Evolutionary conservation across 2,329 filamentous ascomycete species (phyloP), one percentile per base, ranked within the genome.

Genomic region (Geosmithia flava): DNA sequence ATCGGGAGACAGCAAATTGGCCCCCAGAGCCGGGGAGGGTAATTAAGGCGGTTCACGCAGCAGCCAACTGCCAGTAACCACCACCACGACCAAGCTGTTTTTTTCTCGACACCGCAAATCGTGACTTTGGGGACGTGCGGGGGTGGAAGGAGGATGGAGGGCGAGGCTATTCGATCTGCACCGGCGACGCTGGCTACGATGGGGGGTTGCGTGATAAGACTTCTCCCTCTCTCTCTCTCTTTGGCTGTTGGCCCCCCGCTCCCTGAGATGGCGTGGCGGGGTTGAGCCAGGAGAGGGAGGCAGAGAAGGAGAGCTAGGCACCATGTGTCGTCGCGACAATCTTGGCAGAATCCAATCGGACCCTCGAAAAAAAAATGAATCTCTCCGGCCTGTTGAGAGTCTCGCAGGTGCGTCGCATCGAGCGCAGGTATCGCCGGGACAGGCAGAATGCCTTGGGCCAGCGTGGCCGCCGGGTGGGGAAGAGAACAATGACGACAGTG

Each of bases 181-280:
- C 33, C 15, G 33, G 33, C 33, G 33, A 37, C 33, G 33, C 33
- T 37, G 33, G 5, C 33, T 11, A 37, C 33, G 33, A 37, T 6
- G 33, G 33, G 15, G 33, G 15, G 33, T 37, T 37, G 33, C 33
- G 33, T 37, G 33, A 11, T 37, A 16, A 37, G 33, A 16, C 33
- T 37, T 37, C 15, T 13, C 33, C 33, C 11, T 37, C 33, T 37
- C 33, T 37, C 2, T 30, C 41, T 17, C 41, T 17, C 19, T 16
- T 13, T 45, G 29, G 39, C 20, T 42, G 45, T 17, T 16, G 30
- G 39, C 47, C 48, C 48, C 48, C 48, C 48, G 45, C 45, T 47
- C 45, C 30, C 45, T 44, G 27, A 40, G 46, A 50, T 20, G 17
- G 33, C 20, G 45, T 50, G 33, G 48, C 47, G 48, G 48, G 48